Conservation (phyloP, 2,329 filamentous ascomycete species). For the Metarhizium robertsii region DNA sequence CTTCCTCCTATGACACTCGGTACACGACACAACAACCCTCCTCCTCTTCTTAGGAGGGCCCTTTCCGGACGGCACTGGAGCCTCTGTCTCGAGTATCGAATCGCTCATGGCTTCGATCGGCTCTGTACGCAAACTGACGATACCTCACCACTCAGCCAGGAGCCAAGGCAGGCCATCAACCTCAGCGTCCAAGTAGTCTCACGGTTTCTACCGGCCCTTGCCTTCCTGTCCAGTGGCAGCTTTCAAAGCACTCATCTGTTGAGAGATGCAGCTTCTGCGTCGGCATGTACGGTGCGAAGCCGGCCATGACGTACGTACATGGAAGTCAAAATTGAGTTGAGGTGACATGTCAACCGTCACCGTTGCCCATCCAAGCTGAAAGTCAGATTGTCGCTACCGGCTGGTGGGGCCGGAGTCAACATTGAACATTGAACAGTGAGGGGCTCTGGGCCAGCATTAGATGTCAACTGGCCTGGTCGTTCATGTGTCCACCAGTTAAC, state of each 20-base stretch:
- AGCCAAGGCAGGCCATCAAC: background rate
- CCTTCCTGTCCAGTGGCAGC: background rate
- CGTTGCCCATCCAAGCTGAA: background rate
- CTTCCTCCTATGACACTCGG: constrained; percentile 55
- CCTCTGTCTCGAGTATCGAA: constrained; percentile 1
- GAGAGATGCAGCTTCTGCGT: background rate
- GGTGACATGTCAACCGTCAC: background rate
- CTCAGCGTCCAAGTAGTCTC: background rate
- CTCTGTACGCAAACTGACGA: background rate
- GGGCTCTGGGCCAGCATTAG: background rate
- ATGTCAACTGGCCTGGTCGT: too few species aligned
- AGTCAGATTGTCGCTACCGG: background rate
- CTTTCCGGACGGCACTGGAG: constrained; percentile 3
- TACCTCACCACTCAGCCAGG: background rate
- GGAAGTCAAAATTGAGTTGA: background rate
- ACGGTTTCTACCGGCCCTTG: background rate
- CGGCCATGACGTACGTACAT: background rate
- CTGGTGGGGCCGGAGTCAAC: background rate
- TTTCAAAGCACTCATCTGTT: background rate
- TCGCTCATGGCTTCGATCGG: constrained; percentile 5
- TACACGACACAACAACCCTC: constrained; percentile 53
- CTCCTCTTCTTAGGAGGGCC: constrained; percentile 45
- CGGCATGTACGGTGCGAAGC: background rate
- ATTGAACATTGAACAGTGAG: background rate
- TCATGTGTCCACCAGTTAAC: too few species aligned